phyloP scores from a whole-genome alignment of 148 eudicot species.

The Limonium bicolor region DNA sequence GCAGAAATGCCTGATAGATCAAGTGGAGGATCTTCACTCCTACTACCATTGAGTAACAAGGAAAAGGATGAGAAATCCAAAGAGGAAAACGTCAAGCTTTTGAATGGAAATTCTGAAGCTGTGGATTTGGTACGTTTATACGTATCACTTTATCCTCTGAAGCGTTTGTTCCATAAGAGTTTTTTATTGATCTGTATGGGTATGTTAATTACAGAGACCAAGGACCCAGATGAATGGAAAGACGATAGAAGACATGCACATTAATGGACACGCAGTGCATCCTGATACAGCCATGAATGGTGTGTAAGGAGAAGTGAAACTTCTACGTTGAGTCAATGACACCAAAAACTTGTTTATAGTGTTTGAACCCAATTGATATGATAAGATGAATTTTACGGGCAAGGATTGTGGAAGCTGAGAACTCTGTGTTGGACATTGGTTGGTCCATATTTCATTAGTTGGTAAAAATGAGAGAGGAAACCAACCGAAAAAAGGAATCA shows the following conservation, averaged over 20 bases:
- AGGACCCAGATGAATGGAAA: conserved; percentile 79
- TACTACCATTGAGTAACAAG: conserved; percentile 50
- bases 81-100: conserved; percentile 68
- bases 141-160: not conserved
- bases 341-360: no score
- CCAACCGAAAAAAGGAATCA: no score
- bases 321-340: no score
- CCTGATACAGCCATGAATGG: conserved; percentile 50
- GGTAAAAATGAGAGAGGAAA: no score
- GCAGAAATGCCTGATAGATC: conserved; percentile 85
- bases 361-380: no score
- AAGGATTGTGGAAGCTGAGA: no score
- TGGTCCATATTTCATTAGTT: no score
- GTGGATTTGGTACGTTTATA: conserved; percentile 52
- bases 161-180: not conserved
- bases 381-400: no score
- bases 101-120: conserved; percentile 69
- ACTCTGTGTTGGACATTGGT: no score
- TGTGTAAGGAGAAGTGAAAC: no score
- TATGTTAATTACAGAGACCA: conserved; percentile 37
- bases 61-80: conserved; percentile 57
- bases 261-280: no score
- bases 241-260: conserved; percentile 40
- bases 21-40: conserved; percentile 24
- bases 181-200: not conserved